Percentiles rank a stretch among this genome's conserved stretches.
Conservation (phyloP, 75 land plant species). For the Pseudotsuga menziesii region DNA sequence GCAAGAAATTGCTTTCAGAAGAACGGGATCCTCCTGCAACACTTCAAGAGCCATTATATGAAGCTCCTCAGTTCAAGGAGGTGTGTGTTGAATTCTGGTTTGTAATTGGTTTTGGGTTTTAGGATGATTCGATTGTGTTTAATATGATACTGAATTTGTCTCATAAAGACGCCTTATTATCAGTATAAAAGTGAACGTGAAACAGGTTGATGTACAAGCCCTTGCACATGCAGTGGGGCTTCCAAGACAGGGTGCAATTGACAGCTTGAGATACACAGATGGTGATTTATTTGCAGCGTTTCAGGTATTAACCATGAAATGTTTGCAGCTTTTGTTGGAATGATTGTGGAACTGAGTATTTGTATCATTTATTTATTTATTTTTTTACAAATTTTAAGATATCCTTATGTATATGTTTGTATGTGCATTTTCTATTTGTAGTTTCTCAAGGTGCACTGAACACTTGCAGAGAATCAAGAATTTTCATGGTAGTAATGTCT, state of each 20-base stretch:
- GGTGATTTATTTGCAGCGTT: slow-evolving; percentile 86
- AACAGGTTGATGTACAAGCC: slow-evolving; percentile 91
- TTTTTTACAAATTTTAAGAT: too few relatives aligned
- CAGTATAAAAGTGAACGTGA: background rate
- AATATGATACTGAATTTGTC: background rate
- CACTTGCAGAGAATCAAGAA: background rate
- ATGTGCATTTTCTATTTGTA: background rate
- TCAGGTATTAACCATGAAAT: slow-evolving; percentile 49
- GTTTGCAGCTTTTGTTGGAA: background rate
- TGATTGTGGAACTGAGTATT: slow-evolving; percentile 1
- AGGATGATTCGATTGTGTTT: background rate
- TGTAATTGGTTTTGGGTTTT: background rate
- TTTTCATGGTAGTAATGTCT: background rate
- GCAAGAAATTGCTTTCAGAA: slow-evolving; percentile 66
- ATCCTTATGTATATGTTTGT: background rate
- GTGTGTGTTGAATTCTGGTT: slow-evolving; percentile 23
- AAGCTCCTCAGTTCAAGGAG: slow-evolving; percentile 91
- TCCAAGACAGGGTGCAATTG: slow-evolving; percentile 91
- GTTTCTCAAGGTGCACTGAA: background rate
- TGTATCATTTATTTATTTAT: background rate
- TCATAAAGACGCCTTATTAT: background rate
- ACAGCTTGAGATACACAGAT: slow-evolving; percentile 84
- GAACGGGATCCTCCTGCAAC: slow-evolving; percentile 90
- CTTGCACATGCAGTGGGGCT: slow-evolving; percentile 96
- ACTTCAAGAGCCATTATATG: slow-evolving; percentile 60